Evolutionary conservation across 108 stramenopile genomes (phyloP), one percentile per base, ranked within the genome.

Genomic region (Fragilaria crotonensis): DNA sequence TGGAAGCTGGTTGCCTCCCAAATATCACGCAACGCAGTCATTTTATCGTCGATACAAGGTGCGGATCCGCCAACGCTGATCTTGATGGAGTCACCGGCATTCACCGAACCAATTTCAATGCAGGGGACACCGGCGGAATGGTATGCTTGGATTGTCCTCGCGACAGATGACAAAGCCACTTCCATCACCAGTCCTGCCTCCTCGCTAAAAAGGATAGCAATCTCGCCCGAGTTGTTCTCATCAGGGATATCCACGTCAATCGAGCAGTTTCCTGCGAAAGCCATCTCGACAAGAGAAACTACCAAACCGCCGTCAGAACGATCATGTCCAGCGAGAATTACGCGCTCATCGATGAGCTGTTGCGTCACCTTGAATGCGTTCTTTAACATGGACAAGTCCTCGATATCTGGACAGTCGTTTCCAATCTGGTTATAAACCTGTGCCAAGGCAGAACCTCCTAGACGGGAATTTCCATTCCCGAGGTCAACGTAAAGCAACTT

Each of bases 1-100:
- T 79, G 75, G 71, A 97, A 97, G 46, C 93, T 89, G n/a, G 98
- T 99, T 4, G 89, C 90, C 65, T 99, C 98, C 97, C 97, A 99
- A n/a, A 90, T 75, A 66, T 92, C 93, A 36, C 97, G 85, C 28
- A 96, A 79, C n/a, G 62, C 73, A 25, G 90, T 84, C 83, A 85
- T 92, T 71, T 92, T 92, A 5, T 80, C 84, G 25, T 88, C 80
- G 30, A 92, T 66, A 49, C 84, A 83, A 7, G 80, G 79, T 48
- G 75, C 33, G 29, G 75, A 57, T n/a, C 77, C 68, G 33, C 80
- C 92, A 58, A 97, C 76, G 9, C 83, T 47, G 47, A 94, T 80
- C 78, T 90, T 91, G 75, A 93, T 85, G 3, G 74, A 84, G 51
- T 82, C 85, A 33, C 76, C 93, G 19, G 76, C 60, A 48, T 78